phyloP scores from a whole-genome alignment of 2,329 filamentous ascomycete species.

The Ascochyta rabiei region DNA sequence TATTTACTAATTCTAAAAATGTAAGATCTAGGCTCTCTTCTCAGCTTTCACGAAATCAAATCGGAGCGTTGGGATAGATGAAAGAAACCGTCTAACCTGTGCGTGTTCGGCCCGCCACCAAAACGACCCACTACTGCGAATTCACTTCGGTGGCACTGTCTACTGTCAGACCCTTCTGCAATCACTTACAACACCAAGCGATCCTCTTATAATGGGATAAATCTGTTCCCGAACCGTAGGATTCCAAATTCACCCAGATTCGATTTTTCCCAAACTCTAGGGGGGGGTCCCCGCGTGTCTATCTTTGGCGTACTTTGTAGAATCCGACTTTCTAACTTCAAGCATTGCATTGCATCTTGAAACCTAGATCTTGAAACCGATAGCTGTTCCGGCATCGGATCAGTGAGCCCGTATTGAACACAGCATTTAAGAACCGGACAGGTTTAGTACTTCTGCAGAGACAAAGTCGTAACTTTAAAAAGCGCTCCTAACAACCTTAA shows the following conservation, averaged over 20 bases:
- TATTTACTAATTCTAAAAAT: no score
- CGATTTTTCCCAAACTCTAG: background rate
- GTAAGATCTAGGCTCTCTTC: no score
- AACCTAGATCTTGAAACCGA: background rate
- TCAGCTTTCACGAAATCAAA: no score
- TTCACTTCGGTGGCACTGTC: background rate
- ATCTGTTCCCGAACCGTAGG: no score
- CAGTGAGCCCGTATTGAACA: no score
- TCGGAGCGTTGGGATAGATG: no score
- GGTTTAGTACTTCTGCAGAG: background rate
- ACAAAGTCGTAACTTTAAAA: background rate
- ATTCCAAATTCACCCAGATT: no score
- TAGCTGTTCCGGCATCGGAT: no score
- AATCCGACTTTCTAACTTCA: background rate
- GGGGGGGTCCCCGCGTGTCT: background rate
- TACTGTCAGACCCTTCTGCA: background rate
- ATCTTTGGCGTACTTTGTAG: background rate
- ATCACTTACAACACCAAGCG: background rate
- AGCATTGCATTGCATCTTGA: background rate
- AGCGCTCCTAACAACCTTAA: background rate
- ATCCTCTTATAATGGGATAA: background rate
- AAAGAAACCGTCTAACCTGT: background rate
- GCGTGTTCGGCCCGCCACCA: background rate
- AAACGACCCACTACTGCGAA: background rate
- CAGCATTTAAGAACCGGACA: no score